phyloP scores from a whole-genome alignment of 1,139 yeast species.

The Blastobotrys aristatus region DNA sequence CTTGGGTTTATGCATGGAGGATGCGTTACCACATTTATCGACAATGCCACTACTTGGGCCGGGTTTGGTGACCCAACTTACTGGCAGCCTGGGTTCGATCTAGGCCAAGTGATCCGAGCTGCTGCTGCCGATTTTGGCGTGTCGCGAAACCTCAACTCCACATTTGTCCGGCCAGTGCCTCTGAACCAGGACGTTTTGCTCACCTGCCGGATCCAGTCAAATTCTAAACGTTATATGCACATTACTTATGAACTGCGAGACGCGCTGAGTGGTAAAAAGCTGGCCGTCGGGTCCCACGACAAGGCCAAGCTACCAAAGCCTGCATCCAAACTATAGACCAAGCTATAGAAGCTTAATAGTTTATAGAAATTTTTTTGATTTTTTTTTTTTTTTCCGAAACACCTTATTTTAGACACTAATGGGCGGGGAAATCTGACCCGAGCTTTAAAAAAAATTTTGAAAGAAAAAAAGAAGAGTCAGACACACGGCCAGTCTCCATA shows the following conservation, averaged over 20 bases:
- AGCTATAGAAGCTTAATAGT: no score
- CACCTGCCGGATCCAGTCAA: slow-evolving; percentile 24
- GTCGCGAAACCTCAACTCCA: slow-evolving; percentile 28
- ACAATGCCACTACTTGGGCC: slow-evolving; percentile 27
- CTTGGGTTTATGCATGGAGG: slow-evolving; percentile 34
- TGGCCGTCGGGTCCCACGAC: slow-evolving; percentile 31
- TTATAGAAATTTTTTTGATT: background rate
- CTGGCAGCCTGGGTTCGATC: slow-evolving; percentile 23
- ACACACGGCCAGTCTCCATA: no score
- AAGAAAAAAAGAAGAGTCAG: no score
- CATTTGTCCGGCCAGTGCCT: slow-evolving; percentile 32
- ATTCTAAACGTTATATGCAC: slow-evolving; percentile 28
- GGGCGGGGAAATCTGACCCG: no score
- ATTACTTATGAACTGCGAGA: slow-evolving; percentile 13
- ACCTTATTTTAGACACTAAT: no score
- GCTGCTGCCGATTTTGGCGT: slow-evolving; percentile 24
- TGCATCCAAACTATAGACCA: background rate
- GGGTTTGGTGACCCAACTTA: slow-evolving; percentile 26
- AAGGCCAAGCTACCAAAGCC: slow-evolving; percentile 22
- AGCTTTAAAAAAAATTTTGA: no score
- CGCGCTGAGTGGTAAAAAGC: slow-evolving; percentile 21
- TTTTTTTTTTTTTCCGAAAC: no score
- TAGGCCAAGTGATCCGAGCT: slow-evolving; percentile 14
- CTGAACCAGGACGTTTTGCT: slow-evolving; percentile 24
- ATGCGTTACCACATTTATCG: slow-evolving; percentile 31